phyloP scores from a whole-genome alignment of 371 early-diverging fungal genomes.

The Nematocida sp. region DNA sequence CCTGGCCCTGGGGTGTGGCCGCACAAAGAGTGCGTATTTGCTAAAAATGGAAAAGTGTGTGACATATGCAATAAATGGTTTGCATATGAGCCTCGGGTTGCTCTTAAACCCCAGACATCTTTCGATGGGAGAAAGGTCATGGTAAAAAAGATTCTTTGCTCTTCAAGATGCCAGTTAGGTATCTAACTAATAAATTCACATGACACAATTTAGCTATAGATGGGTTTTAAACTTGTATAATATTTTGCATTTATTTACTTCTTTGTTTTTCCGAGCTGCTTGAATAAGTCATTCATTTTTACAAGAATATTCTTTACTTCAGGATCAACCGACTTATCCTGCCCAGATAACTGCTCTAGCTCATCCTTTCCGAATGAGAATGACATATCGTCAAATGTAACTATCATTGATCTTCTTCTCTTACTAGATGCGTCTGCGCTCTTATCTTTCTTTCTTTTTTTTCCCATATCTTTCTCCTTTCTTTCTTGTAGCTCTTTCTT shows the following conservation, averaged over 20 bases:
- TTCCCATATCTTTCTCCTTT: not conserved
- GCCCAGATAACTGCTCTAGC: slow-evolving; percentile 50
- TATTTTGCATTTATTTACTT: slow-evolving; percentile 5
- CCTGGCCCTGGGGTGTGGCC: slow-evolving; percentile 43
- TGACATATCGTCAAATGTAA: slow-evolving; percentile 55
- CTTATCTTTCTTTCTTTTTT: slow-evolving; percentile 9
- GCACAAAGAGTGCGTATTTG: slow-evolving; percentile 20
- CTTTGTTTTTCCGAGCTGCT: slow-evolving; percentile 14
- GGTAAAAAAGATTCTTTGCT: slow-evolving; percentile 57
- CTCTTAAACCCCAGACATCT: slow-evolving; percentile 45
- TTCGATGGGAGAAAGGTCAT: slow-evolving; percentile 43
- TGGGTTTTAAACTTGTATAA: no score
- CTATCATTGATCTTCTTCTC: slow-evolving; percentile 58
- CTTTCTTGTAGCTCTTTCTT: not conserved
- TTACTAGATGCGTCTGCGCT: slow-evolving; percentile 1
- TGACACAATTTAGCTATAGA: not conserved
- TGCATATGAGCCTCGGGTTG: slow-evolving; percentile 59
- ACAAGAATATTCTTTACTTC: slow-evolving; percentile 39
- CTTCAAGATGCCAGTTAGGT: slow-evolving; percentile 26
- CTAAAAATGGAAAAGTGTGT: slow-evolving; percentile 59
- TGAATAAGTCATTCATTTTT: slow-evolving; percentile 55
- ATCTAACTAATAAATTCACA: slow-evolving; percentile 11
- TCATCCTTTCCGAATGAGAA: slow-evolving; percentile 59
- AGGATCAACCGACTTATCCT: slow-evolving; percentile 44
- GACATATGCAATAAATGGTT: slow-evolving; percentile 65